phyloP scores from a whole-genome alignment of 2,329 filamentous ascomycete genomes.

The Onygena corvina region DNA sequence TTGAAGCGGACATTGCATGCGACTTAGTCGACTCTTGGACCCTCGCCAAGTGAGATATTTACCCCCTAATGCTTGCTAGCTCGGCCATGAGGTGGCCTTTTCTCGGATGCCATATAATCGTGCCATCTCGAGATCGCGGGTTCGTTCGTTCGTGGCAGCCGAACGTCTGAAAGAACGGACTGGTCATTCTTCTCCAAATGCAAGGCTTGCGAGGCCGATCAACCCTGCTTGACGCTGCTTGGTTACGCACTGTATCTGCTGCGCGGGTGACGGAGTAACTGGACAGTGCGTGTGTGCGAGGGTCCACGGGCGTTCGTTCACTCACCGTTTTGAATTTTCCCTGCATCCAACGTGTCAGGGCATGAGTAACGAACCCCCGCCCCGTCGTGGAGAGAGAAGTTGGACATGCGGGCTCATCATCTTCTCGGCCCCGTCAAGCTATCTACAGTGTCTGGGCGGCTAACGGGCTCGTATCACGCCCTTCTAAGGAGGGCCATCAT shows the following conservation, averaged over 20 bases:
- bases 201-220: too few species aligned
- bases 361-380: neutral
- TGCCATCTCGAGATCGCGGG: too few species aligned
- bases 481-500: too few species aligned
- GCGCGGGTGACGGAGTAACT: too few species aligned
- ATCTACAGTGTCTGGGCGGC: neutral
- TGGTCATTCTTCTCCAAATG: too few species aligned
- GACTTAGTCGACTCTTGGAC: neutral
- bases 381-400: neutral
- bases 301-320: too few species aligned
- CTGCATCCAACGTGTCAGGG: neutral
- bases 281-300: too few species aligned
- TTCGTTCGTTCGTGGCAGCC: neutral
- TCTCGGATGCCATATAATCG: neutral
- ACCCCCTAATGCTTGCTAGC: neutral
- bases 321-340: too few species aligned
- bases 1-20: neutral
- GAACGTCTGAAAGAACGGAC: too few species aligned
- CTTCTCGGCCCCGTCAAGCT: neutral
- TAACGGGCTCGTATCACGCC: neutral
- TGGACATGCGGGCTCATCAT: neutral
- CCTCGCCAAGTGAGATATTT: constrained; percentile 5
- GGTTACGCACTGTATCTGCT: too few species aligned
- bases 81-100: neutral
- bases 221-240: too few species aligned